Percentiles rank a stretch among this genome's conserved stretches.
Evolutionary conservation across 2,329 filamentous ascomycete species (phyloP).

Genomic region (Fusarium incarnatum): DNA sequence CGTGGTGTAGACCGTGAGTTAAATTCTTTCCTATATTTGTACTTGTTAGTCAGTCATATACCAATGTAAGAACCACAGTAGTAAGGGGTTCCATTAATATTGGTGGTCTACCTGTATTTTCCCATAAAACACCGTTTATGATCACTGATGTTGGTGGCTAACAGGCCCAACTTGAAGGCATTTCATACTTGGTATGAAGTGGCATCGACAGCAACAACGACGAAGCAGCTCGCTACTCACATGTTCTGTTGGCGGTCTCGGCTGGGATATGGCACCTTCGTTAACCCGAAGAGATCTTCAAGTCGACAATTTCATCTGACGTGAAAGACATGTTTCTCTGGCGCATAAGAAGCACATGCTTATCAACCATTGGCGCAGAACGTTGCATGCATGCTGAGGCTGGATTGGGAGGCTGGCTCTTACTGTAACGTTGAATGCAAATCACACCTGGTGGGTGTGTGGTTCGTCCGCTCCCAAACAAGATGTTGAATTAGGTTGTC

Average conservation of each 20-base stretch:
- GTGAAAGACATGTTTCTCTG: conserved; percentile 2
- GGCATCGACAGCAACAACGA: background rate
- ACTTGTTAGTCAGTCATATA: background rate
- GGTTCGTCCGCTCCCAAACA: conserved; percentile 16
- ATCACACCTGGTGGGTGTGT: conserved; percentile 17
- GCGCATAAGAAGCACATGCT: background rate
- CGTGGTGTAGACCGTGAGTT: background rate
- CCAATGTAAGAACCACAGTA: background rate
- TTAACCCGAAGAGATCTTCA: background rate
- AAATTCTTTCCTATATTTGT: background rate
- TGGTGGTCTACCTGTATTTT: background rate
- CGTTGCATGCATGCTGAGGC: conserved; percentile 40
- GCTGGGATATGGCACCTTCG: background rate
- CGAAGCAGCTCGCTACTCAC: background rate
- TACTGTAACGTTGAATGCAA: conserved; percentile 23
- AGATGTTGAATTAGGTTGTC: background rate
- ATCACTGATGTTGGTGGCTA: background rate
- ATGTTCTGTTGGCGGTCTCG: background rate
- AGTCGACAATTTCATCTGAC: background rate
- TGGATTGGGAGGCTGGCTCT: conserved; percentile 21
- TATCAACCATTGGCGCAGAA: conserved; percentile 12
- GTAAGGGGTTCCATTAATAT: background rate
- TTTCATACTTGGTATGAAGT: background rate
- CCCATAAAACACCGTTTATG: background rate
- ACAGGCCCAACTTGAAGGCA: background rate